phyloP scores from a whole-genome alignment of 108 stramenopile genomes.

The Discostella pseudostelligera region DNA sequence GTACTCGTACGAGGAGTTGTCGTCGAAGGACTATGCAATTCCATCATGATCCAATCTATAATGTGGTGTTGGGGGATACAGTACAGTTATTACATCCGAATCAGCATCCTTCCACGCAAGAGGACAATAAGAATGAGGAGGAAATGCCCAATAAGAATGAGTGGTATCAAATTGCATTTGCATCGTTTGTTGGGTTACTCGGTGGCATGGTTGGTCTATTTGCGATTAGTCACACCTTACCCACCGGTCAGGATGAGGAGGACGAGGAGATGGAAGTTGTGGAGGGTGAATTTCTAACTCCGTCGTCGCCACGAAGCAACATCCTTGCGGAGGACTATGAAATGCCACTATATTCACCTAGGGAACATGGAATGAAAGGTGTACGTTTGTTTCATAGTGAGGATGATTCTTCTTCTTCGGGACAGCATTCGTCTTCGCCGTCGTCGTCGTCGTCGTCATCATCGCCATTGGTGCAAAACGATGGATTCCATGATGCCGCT shows the following conservation, averaged over 20 bases:
- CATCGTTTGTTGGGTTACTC: no score
- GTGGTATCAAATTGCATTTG: no score
- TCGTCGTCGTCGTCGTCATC: background rate
- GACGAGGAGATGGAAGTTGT: background rate
- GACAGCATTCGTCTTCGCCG: background rate
- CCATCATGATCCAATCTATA: conserved; percentile 1
- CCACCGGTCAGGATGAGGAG: background rate
- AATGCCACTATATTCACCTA: background rate
- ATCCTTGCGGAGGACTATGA: background rate
- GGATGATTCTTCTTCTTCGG: background rate
- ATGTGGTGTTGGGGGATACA: background rate
- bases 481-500: no score
- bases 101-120: no score
- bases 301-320: background rate
- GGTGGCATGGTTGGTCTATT: no score
- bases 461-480: background rate
- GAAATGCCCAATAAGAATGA: no score
- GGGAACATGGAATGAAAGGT: conserved; percentile 7
- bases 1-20: no score
- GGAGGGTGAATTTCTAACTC: background rate
- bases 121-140: no score
- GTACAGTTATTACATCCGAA: background rate
- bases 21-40: no score
- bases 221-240: no score
- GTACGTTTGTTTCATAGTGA: background rate